phyloP scores from a whole-genome alignment of 495 filamentous ascomycete species.

The Neurospora sp. region DNA sequence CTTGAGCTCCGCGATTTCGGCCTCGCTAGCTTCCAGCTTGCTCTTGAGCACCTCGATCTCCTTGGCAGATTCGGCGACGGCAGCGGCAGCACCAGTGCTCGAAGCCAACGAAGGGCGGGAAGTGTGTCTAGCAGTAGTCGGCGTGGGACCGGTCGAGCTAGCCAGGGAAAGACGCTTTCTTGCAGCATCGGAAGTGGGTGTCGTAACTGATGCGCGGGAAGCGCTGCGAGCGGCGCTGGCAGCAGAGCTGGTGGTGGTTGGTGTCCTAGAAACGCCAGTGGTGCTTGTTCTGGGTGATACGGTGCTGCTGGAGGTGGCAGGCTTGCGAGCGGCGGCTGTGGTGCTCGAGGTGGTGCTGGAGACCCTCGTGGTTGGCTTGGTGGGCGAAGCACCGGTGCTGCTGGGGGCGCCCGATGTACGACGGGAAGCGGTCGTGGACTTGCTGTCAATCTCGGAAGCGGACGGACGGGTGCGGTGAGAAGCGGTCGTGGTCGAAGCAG shows the following conservation, averaged over 20 bases:
- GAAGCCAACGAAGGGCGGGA: conserved; percentile 30
- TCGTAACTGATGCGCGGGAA: conserved; percentile 22
- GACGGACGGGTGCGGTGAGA: conserved; percentile 35
- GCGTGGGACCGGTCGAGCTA: conserved; percentile 13
- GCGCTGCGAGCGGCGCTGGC: conserved; percentile 19
- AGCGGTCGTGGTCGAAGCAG: conserved; percentile 17
- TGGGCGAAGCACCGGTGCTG: conserved; percentile 26
- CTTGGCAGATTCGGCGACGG: conserved; percentile 29
- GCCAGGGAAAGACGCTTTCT: conserved; percentile 41
- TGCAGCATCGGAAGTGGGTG: conserved; percentile 28
- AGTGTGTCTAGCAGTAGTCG: conserved; percentile 20
- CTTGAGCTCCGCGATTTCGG: conserved; percentile 41
- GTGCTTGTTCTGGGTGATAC: conserved; percentile 16
- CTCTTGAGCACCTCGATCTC: conserved; percentile 43
- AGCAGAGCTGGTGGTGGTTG: conserved; percentile 13
- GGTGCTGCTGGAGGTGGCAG: conserved; percentile 18
- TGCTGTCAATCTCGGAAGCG: conserved; percentile 40
- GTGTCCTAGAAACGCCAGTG: conserved; percentile 16
- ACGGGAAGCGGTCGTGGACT: conserved; percentile 32
- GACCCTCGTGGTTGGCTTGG: conserved; percentile 22
- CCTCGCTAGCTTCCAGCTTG: conserved; percentile 35
- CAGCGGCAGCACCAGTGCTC: conserved; percentile 22
- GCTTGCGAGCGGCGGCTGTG: conserved; percentile 31
- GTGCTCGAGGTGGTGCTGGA: conserved; percentile 20
- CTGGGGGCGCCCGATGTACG: conserved; percentile 25